These are phyloP conservation scores for Hsuehochloa calcarea DNA, from an alignment of 176 grass and related monocot species.

Conservation along the genomic window DNA sequence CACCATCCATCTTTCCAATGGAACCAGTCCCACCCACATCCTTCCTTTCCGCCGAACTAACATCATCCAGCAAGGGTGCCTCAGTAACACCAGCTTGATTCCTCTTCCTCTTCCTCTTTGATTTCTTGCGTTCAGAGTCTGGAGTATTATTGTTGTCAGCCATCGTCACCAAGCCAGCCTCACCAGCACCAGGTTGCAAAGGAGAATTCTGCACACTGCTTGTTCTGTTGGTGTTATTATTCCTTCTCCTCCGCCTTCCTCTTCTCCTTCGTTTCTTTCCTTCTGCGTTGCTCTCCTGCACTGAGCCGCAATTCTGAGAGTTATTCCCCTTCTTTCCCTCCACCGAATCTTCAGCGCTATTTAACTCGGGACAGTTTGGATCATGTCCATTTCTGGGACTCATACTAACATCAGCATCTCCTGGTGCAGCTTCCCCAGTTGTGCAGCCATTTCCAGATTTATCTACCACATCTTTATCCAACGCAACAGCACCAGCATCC, in stretches of 20 bases:
- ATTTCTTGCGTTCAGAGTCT: neutral
- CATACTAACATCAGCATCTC: conserved; percentile 1
- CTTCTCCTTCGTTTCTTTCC: conserved; percentile 10
- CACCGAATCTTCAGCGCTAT: conserved; percentile 6
- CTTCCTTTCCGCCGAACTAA: conserved; percentile 1
- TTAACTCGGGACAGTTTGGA: neutral
- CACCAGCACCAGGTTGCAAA: neutral
- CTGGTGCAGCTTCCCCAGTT: neutral
- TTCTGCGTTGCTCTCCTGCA: neutral
- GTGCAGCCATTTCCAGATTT: conserved; percentile 5
- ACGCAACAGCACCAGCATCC: neutral
- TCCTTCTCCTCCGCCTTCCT: neutral
- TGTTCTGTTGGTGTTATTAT: neutral
- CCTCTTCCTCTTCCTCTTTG: neutral
- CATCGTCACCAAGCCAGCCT: neutral
- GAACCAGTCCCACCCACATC: neutral
- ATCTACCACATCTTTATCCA: neutral
- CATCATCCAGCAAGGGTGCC: neutral
- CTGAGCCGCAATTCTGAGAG: neutral
- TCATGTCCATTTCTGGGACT: conserved; percentile 14
- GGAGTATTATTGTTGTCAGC: neutral
- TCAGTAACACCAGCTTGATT: neutral
- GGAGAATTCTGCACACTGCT: neutral
- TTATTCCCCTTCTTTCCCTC: neutral
- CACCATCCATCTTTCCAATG: neutral